Conservation (phyloP, 768 basidiomycete genomes). For the Lentinula guzmanii region DNA sequence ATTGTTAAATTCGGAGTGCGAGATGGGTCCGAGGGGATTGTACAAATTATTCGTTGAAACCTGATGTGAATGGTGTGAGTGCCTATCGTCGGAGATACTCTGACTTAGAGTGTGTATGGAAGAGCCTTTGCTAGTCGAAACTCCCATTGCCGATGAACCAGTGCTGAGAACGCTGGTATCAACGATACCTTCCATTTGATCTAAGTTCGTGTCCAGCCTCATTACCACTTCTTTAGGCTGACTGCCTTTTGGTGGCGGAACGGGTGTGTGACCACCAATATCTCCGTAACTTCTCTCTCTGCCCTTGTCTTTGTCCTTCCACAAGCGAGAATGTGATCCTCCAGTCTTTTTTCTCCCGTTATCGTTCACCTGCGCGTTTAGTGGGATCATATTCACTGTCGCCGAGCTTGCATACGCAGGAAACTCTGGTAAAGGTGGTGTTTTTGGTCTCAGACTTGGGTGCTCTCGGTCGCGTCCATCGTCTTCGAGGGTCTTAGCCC, state of each 20-base stretch:
- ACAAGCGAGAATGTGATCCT: not conserved
- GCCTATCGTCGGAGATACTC: conserved; percentile 35
- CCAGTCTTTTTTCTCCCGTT: not conserved
- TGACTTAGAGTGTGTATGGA: conserved; percentile 6
- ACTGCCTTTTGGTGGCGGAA: conserved; percentile 23
- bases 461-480: not conserved
- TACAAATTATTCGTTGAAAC: conserved; percentile 26
- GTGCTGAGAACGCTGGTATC: conserved; percentile 31
- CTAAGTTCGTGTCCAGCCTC: conserved; percentile 61
- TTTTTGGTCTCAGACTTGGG: conserved; percentile 1
- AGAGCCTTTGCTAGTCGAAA: conserved; percentile 19
- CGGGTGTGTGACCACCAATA: conserved; percentile 19
- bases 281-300: not conserved
- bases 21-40: conserved; percentile 12
- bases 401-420: not conserved
- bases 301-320: conserved; percentile 26
- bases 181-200: conserved; percentile 80
- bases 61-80: conserved; percentile 27
- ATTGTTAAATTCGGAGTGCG: conserved; percentile 31
- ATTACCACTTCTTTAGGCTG: conserved; percentile 30
- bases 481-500: not conserved
- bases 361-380: not conserved
- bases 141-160: conserved; percentile 11
- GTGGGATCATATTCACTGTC: not conserved
- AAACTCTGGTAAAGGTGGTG: not conserved